Percentiles rank a stretch among this genome's conserved stretches.
Evolutionary conservation across 352 stramenopile genomes (phyloP).

Genomic region (Globisporangium canariense): DNA sequence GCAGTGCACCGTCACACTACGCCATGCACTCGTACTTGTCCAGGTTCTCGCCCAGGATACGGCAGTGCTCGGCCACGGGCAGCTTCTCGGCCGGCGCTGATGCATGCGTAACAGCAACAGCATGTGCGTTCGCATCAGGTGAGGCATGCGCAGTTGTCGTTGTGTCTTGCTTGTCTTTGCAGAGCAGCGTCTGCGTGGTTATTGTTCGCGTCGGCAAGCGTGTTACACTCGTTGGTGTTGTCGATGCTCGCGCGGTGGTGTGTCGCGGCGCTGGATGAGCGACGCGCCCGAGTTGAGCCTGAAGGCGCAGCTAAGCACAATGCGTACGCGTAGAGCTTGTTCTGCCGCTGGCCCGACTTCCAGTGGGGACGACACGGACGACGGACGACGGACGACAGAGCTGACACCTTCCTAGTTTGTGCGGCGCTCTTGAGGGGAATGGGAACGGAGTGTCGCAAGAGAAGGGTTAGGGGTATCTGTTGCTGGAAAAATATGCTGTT

Average conservation of each 20-base stretch:
- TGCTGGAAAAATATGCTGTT: no score
- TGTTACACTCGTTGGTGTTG: neutral
- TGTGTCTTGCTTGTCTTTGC: neutral
- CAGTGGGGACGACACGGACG: neutral
- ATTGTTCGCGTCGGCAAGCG: constrained; percentile 4
- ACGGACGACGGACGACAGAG: neutral
- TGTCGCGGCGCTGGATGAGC: constrained; percentile 47
- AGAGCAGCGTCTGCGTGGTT: constrained; percentile 10
- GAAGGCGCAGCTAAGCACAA: constrained; percentile 50
- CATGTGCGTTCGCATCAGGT: neutral
- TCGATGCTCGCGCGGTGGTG: constrained; percentile 2
- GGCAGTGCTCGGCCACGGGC: constrained; percentile 8
- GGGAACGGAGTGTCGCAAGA: no score
- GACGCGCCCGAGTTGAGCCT: constrained; percentile 50
- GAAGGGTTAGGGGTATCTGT: no score
- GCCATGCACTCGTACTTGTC: constrained; percentile 48
- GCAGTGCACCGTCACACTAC: constrained; percentile 32
- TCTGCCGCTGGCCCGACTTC: constrained; percentile 4
- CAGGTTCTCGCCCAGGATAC: constrained; percentile 23
- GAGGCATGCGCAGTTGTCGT: neutral
- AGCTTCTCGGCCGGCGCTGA: constrained; percentile 9
- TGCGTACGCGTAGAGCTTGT: constrained; percentile 25
- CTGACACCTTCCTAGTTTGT: neutral
- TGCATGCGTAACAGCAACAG: neutral
- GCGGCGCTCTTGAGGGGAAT: neutral